Percentiles rank a stretch among this genome's conserved stretches.
Evolutionary conservation across 306 rosid genomes (phyloP).

Genomic region (Castanea sativa): DNA sequence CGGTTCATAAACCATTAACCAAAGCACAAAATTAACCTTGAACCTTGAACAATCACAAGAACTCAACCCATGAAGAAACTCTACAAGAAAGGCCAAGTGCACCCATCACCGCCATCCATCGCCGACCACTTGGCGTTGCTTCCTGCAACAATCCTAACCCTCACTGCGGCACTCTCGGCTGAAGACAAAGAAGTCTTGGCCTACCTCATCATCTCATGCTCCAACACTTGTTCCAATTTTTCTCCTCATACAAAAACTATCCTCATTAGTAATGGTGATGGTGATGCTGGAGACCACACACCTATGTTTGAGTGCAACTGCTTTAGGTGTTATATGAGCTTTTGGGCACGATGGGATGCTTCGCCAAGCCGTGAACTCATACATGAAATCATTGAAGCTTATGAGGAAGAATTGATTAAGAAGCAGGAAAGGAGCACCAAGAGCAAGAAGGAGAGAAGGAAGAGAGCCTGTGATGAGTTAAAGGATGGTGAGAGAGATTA

Average conservation of each 20-base stretch:
- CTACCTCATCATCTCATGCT: constrained; percentile 30
- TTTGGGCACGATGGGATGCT: constrained; percentile 48
- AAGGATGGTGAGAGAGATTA: neutral
- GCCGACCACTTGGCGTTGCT: constrained; percentile 25
- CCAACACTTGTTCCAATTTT: neutral
- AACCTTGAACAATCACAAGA: neutral
- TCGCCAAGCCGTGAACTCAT: constrained; percentile 33
- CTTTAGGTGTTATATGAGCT: constrained; percentile 32
- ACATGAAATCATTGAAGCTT: constrained; percentile 40
- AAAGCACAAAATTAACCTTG: neutral
- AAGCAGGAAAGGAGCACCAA: constrained; percentile 15
- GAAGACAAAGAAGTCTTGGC: constrained; percentile 35
- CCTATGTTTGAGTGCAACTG: constrained; percentile 27
- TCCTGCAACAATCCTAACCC: constrained; percentile 21
- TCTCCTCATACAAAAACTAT: neutral
- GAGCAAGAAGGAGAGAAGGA: constrained; percentile 21
- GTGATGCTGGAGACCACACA: neutral
- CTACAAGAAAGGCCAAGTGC: constrained; percentile 37
- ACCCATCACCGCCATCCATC: constrained; percentile 27
- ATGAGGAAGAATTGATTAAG: constrained; percentile 29
- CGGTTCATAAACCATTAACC: neutral
- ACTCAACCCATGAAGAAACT: constrained; percentile 26
- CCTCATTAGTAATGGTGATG: neutral
- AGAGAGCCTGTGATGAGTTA: neutral
- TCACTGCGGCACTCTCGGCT: constrained; percentile 14